Evolutionary conservation across 306 rosid genomes (phyloP).

Genomic region (Phaseolus lunatus): DNA sequence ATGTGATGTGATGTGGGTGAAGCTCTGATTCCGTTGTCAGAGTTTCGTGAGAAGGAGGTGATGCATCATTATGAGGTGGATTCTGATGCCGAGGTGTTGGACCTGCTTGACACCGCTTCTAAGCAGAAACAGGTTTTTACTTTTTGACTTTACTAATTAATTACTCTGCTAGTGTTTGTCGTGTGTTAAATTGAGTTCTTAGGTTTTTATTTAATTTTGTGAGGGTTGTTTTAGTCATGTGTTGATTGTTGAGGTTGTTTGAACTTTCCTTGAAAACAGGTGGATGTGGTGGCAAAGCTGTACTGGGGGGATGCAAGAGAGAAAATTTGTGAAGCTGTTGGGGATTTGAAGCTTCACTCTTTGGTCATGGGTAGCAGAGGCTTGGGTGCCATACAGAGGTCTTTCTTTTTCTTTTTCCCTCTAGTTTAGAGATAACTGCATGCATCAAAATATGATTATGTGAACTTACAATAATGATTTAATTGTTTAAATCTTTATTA

Average conservation of each 20-base stretch:
- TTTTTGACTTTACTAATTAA: neutral
- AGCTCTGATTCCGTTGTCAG: slow-evolving; percentile 62
- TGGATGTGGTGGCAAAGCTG: slow-evolving; percentile 55
- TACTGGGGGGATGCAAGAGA: slow-evolving; percentile 72
- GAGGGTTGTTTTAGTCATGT: neutral
- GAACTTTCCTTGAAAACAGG: slow-evolving; percentile 40
- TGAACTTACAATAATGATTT: neutral
- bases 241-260: neutral
- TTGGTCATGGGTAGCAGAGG: slow-evolving; percentile 69
- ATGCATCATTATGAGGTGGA: slow-evolving; percentile 47
- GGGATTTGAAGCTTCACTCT: slow-evolving; percentile 52
- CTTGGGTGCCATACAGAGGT: slow-evolving; percentile 62
- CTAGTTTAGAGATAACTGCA: neutral
- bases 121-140: slow-evolving; percentile 53
- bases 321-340: slow-evolving; percentile 48
- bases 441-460: neutral
- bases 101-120: slow-evolving; percentile 53
- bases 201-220: neutral
- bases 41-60: slow-evolving; percentile 60
- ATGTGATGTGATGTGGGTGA: slow-evolving; percentile 3
- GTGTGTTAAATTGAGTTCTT: neutral
- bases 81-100: slow-evolving; percentile 57
- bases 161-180: neutral
- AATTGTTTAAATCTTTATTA: neutral
- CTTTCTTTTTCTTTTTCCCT: neutral